Base-by-base conservation (phyloP, 805 yeast species). In the Candida stauntonica region DNA sequence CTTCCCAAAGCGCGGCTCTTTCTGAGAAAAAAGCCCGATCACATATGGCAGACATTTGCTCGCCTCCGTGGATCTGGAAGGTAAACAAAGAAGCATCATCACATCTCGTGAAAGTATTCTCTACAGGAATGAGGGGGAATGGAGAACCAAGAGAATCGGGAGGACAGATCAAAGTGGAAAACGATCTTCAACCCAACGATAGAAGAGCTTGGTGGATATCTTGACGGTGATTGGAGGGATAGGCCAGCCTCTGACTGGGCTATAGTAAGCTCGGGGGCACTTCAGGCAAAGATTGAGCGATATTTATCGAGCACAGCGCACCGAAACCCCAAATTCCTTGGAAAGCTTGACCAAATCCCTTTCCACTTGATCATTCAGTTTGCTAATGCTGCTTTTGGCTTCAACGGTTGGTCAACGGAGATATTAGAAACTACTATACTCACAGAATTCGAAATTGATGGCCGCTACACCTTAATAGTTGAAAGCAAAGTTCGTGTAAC, bases 401-500 rank as follows among this genome's bases (percentile, higher is more conserved):
- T 61, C 50, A 64, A 73, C 43, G 82, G 83, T 7, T 77, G 83
- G 83, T 64, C 69, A 6, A 62, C 72, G 23, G 66, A 65, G 33
- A 57, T 77, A 1, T 19, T 66, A 1, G 51, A 56, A 13, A 41
- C 58, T 1, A 47, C 21, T 3, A 26, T 48, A 1, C 19, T 34
- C 13, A 48, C 50, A 5, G 57, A 54, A 12, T 20, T 30, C 11
- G 21, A 27, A 13, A 5, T 28, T 13, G 26, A 15, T 3, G 33
- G 47, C n/a, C n/a, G 46, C 13, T 50, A 51, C 38, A 50, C 60
- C 3, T 55, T 64, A 3, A 47, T 52, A 5, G 56, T 64, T 1
- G 64, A 65, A 45, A 68, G 70, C 2, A 55, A 57, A 7, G 84
- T 88, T 3, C 66, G 91, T 18, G 77, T 89, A 3, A 76, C 83